Evolutionary conservation across 1,139 yeast species (phyloP), one percentile per base, ranked within the genome.

Genomic region (Saccharomycopsis crataegensis): DNA sequence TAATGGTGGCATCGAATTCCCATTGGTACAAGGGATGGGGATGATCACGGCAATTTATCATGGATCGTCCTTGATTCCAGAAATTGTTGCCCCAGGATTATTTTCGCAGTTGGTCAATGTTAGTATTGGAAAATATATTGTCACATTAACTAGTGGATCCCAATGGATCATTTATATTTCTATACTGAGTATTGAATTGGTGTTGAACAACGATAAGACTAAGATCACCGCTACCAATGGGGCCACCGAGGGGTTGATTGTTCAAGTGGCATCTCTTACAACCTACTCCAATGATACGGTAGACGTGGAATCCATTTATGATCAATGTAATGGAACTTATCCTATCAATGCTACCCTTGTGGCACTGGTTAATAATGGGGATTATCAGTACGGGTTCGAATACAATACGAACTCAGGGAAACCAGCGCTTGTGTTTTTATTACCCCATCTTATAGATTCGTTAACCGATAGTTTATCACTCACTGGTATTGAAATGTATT

Each of bases 11-110:
- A 58, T 71, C 34, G 69, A 68, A 41, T 51, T 67, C 41, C 81
- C 83, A 3, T 56, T 77, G 47, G 79, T 76, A 16, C 86, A 83
- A 65, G 95, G 95, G 57, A 83, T 84, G 88, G 96, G 95, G 11
- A 76, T 83, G 60, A 78, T 80, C 12, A 79, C 89, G 44, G 86
- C 80, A 34, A 70, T 81, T 47, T 87, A 86, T 66, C 72, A 78
- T 59, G 83, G 82, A 49, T 68, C 4, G 63, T 67, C 73, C 50
- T 70, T 83, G 65, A 74, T 60, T 70, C 83, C 3, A 73, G 73
- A 57, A 68, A 76, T 49, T 86, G 86, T 4, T 6, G 53, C 66
- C n/a, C 61, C 58, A 48, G 54, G 58, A 43, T 28, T 22, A 46
- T 51, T 43, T 43, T 42, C 36, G 14, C 28, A 43, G 9, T 9